A percentile compares a stretch with the other conserved stretches of the same genome.
phyloP scores from a whole-genome alignment of 306 rosid genomes.

The Mimosa pudica region DNA sequence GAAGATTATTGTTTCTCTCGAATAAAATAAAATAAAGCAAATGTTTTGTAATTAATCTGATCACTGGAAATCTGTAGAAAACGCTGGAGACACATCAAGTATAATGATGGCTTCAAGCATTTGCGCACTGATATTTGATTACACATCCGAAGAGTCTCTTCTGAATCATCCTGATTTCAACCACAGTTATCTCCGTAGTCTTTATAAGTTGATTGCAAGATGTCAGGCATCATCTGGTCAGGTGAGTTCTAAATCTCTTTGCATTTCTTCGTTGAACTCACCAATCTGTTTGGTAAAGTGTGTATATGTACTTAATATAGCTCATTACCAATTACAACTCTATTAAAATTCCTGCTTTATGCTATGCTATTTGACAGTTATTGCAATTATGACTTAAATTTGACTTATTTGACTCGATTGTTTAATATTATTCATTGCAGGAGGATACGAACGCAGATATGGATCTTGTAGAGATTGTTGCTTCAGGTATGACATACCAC shows the following conservation, averaged over 20 bases:
- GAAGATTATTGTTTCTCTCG: slow-evolving; percentile 16
- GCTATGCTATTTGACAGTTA: neutral
- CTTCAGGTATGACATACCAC: slow-evolving; percentile 48
- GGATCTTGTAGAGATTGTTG: slow-evolving; percentile 78
- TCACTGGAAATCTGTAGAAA: slow-evolving; percentile 53
- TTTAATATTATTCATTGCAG: slow-evolving; percentile 48
- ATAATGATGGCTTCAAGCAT: slow-evolving; percentile 81
- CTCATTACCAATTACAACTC: too few relatives aligned
- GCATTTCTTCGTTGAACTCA: neutral
- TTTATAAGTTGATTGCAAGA: slow-evolving; percentile 67
- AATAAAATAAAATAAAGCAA: slow-evolving; percentile 7
- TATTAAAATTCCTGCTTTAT: neutral
- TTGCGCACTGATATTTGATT: slow-evolving; percentile 73
- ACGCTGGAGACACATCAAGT: slow-evolving; percentile 54
- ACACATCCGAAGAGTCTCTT: slow-evolving; percentile 78
- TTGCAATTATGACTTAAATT: neutral
- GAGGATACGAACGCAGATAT: slow-evolving; percentile 62
- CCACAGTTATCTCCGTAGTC: slow-evolving; percentile 47
- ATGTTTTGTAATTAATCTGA: slow-evolving; percentile 20
- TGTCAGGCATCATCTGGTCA: slow-evolving; percentile 57
- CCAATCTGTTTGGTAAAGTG: neutral
- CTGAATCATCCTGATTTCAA: slow-evolving; percentile 54
- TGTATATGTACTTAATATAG: neutral
- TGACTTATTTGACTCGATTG: slow-evolving; percentile 1
- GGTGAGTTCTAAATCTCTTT: slow-evolving; percentile 51